A percentile compares a stretch with the other conserved stretches of the same genome.
Conservation (phyloP, 495 filamentous ascomycete species). For the Corynascus novoguineensis region DNA sequence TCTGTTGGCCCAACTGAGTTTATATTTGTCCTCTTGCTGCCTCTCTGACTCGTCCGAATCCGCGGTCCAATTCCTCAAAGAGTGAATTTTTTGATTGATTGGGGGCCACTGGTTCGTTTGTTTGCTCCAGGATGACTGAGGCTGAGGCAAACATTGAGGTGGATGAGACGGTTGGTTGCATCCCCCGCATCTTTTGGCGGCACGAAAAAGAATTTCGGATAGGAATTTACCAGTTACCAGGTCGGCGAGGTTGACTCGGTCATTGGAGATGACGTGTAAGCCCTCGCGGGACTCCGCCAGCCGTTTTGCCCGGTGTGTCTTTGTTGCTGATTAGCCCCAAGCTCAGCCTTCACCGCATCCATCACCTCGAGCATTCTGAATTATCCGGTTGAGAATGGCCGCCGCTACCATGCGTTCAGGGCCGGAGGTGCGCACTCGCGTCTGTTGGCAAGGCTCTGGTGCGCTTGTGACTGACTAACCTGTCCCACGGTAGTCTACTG, state of each 20-base stretch:
- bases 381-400: conserved; percentile 19
- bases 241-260: neutral
- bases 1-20: too few relatives aligned
- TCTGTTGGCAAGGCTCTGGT: neutral
- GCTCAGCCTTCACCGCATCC: conserved; percentile 7
- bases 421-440: neutral
- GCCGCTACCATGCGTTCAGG: conserved; percentile 16
- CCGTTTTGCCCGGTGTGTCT: neutral
- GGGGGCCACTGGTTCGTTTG: too few relatives aligned
- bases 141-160: neutral
- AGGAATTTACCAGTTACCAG: neutral
- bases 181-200: too few relatives aligned
- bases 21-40: neutral
- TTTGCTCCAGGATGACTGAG: too few relatives aligned
- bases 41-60: too few relatives aligned
- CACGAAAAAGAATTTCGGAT: neutral
- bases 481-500: conserved; percentile 7
- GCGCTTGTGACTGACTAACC: neutral
- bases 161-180: neutral
- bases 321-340: neutral
- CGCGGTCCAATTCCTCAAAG: too few relatives aligned
- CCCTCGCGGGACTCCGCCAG: neutral
- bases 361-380: conserved; percentile 21
- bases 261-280: neutral
- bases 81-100: too few relatives aligned